Evolutionary conservation across 768 basidiomycete genomes (phyloP).

Genomic region (Hortiboletus flavorubellus): DNA sequence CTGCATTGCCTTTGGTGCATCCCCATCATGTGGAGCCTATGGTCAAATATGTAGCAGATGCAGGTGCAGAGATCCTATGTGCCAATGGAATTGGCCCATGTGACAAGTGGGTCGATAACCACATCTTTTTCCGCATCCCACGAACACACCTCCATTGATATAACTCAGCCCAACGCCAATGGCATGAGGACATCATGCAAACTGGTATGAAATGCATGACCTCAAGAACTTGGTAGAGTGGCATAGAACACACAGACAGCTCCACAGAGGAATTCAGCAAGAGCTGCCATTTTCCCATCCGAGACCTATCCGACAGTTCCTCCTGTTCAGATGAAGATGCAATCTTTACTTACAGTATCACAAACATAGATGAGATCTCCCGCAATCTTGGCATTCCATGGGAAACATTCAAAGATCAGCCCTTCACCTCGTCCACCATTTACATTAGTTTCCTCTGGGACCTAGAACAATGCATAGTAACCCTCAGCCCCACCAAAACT

Average conservation of each 20-base stretch:
- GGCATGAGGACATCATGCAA: no score
- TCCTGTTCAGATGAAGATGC: no score
- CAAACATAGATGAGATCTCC: not conserved
- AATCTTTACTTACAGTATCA: not conserved
- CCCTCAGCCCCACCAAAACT: not conserved
- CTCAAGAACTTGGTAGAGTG: no score
- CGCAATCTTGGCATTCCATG: not conserved
- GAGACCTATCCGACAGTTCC: not conserved
- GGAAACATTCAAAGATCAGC: not conserved
- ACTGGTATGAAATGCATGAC: no score
- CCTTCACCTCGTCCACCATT: not conserved
- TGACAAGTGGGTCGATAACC: no score
- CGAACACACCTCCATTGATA: no score
- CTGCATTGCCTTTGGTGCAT: not conserved
- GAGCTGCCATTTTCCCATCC: not conserved
- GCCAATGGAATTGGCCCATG: no score
- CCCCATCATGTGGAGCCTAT: not conserved
- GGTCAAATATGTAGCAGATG: not conserved
- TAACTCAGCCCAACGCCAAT: no score
- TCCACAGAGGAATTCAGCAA: no score
- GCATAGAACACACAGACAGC: no score
- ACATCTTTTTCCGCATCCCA: no score
- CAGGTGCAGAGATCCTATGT: not conserved
- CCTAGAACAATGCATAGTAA: not conserved
- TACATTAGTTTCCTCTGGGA: not conserved